These are phyloP conservation scores for Aspergillus udagawae DNA, from an alignment of 2,329 filamentous ascomycete species.

Conservation along the genomic window DNA sequence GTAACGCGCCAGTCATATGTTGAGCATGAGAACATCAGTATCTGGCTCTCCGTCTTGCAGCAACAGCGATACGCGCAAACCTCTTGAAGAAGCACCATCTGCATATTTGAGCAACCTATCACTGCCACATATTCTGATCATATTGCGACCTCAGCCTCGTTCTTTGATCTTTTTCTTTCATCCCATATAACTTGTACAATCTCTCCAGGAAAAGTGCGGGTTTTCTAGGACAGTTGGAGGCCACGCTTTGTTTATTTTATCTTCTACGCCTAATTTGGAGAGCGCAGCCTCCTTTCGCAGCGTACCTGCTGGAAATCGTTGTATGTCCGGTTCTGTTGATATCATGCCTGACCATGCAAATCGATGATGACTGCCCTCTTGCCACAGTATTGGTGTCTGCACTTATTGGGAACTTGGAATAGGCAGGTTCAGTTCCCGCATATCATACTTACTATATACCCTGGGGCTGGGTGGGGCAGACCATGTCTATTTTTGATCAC, in stretches of 20 bases:
- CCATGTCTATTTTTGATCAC: conserved; percentile 2
- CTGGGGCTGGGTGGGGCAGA: conserved; percentile 21
- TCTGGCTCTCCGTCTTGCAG: neutral
- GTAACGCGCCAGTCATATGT: conserved; percentile 3
- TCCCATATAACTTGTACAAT: conserved; percentile 11
- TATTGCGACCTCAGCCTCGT: conserved; percentile 5
- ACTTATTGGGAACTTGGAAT: neutral
- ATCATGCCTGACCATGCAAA: neutral
- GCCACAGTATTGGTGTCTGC: neutral
- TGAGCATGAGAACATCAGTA: neutral
- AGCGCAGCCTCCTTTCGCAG: neutral
- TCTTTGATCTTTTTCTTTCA: conserved; percentile 3
- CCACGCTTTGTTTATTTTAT: conserved; percentile 3
- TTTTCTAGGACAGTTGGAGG: conserved; percentile 2
- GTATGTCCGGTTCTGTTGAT: neutral
- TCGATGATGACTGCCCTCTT: conserved; percentile 4
- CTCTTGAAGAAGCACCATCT: conserved; percentile 2
- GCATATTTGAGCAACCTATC: conserved; percentile 2
- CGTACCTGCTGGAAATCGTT: neutral
- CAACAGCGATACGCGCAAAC: neutral
- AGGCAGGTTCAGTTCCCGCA: conserved; percentile 1
- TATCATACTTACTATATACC: conserved; percentile 21
- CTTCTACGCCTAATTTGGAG: neutral
- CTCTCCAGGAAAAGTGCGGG: neutral
- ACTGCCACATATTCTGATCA: neutral